A percentile compares a stretch with the other conserved stretches of the same genome.
Conservation (phyloP, 2,329 filamentous ascomycete genomes). For the Nemania sp. region DNA sequence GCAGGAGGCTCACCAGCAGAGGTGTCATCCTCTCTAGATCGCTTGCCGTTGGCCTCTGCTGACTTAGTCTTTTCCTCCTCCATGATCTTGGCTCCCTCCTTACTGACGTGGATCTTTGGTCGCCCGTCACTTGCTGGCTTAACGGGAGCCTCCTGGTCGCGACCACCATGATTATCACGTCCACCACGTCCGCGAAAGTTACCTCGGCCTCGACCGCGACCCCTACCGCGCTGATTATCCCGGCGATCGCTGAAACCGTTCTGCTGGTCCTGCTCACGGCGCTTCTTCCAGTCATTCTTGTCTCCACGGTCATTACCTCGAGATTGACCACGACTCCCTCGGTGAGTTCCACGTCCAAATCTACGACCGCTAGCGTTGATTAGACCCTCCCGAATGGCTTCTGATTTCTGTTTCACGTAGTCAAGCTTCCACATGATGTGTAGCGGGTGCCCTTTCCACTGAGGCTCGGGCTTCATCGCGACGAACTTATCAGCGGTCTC, state of each 20-base stretch:
- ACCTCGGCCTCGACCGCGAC: conserved; percentile 58
- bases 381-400: conserved; percentile 77
- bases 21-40: conserved; percentile 65
- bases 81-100: conserved; percentile 53
- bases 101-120: conserved; percentile 60
- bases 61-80: conserved; percentile 45
- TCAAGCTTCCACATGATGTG: conserved; percentile 88
- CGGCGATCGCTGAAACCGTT: conserved; percentile 66
- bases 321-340: conserved; percentile 54
- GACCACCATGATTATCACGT: conserved; percentile 52
- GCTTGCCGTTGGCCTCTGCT: conserved; percentile 62
- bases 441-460: conserved; percentile 84
- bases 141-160: conserved; percentile 50
- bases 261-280: conserved; percentile 71
- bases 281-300: conserved; percentile 73
- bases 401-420: conserved; percentile 83
- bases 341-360: conserved; percentile 49
- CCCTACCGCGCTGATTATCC: conserved; percentile 52
- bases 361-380: conserved; percentile 67
- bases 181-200: conserved; percentile 56
- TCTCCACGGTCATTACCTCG: conserved; percentile 55
- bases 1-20: conserved; percentile 61
- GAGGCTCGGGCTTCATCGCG: conserved; percentile 80
- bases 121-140: conserved; percentile 53
- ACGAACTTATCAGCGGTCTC: conserved; percentile 86